Base-by-base conservation (phyloP, 2,329 filamentous ascomycete genomes). In the Paraconiothyrium brasiliense region DNA sequence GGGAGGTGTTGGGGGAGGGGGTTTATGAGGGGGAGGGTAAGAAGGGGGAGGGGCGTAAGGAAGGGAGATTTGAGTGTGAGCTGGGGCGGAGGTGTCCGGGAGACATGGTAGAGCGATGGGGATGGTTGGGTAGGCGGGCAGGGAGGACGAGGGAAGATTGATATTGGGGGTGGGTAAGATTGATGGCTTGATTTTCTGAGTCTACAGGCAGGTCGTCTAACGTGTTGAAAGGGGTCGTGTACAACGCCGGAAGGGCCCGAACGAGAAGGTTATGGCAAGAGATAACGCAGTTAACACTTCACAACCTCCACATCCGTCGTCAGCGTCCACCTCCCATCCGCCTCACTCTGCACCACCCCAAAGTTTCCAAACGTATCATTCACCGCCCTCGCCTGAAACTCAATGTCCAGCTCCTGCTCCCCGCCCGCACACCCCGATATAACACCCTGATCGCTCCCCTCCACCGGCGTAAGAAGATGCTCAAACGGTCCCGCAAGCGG, bases 301-400 rank as follows among this genome's bases (percentile, higher is more conserved):
- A 48, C n/a, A 32, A 63, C 46, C 20, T 65, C 60, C 44, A 65
- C 41, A 54, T 65, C 58, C 3, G 63, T 63, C 56, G 43, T 65
- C 51, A 65, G 46, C 16, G 52, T 62, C 62, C 62, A 65, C 47
- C 56, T 61, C 55, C 54, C 59, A 32, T 62, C 59, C 52, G 32
- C 9, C 14, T 41, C 59, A 13, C 20, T 43, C 55, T 27, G 6
- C 44, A 14, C 27, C 41, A 14, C 14, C 30, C 16, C 9, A 13
- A 34, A 5, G 10, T 13, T 16, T 0, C 39, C 52, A 34, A 30
- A 48, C 24, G 20, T 55, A 41, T 64, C 61, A 47, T 56, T 41
- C 43, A 67, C 64, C 11, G 64, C 62, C 46, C 64, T 49, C 24
- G 64, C 62, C 60, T 67, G 64, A 58, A 65, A 67, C 58, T 67